Conservation (phyloP, 2,329 filamentous ascomycete genomes). For the Gliomastix tumulicola region DNA sequence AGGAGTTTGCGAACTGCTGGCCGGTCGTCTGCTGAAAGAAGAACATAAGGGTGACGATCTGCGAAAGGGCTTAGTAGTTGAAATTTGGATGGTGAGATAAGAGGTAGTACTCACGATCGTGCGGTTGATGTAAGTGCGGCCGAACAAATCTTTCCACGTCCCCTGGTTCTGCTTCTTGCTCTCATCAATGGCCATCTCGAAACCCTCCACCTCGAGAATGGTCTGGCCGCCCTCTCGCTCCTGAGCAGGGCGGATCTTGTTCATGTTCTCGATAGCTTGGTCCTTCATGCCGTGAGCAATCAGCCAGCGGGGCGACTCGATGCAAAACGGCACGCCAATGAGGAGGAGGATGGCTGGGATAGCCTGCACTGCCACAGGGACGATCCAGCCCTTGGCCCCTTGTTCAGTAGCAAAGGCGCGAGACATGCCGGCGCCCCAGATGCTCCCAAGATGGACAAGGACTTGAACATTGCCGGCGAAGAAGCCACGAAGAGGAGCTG, state of each 20-base stretch:
- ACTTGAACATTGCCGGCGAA: constrained; percentile 3
- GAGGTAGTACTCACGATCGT: constrained; percentile 1
- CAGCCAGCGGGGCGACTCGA: constrained; percentile 54
- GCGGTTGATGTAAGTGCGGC: constrained; percentile 2
- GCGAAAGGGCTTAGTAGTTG: not conserved
- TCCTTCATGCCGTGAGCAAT: constrained; percentile 37
- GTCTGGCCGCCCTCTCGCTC: not conserved
- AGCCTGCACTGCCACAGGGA: constrained; percentile 7
- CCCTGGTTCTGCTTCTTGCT: constrained; percentile 1
- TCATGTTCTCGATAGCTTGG: constrained; percentile 1
- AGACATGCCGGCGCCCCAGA: constrained; percentile 8
- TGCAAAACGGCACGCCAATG: constrained; percentile 35
- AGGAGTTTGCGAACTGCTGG: constrained; percentile 10
- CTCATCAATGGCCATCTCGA: constrained; percentile 1
- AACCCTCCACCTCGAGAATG: constrained; percentile 1
- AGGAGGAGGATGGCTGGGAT: constrained; percentile 5
- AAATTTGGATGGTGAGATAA: not conserved
- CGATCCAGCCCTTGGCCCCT: constrained; percentile 6
- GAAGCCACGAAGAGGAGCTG: constrained; percentile 3
- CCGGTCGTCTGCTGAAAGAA: constrained; percentile 13
- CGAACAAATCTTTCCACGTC: constrained; percentile 3
- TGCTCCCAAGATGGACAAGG: constrained; percentile 5
- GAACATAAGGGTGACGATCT: constrained; percentile 6
- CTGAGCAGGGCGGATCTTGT: constrained; percentile 1
- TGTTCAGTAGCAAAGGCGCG: constrained; percentile 6